Evolutionary conservation across 1,284 basidiomycete genomes (phyloP), one percentile per base, ranked within the genome.

Genomic region (Microbotryum intermedium): DNA sequence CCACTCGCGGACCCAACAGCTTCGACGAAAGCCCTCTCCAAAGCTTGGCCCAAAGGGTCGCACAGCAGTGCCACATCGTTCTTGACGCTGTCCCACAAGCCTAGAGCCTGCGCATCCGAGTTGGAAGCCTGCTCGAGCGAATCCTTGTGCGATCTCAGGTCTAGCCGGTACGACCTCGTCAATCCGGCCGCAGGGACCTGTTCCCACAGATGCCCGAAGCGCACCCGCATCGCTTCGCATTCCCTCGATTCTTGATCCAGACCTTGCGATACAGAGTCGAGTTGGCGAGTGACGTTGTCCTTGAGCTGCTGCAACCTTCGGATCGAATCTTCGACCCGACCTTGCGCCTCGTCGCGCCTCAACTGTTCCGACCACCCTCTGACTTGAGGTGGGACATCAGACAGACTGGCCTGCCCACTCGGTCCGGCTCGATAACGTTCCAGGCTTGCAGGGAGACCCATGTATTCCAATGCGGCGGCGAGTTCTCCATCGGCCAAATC

Each of bases 171-270:
- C 1, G 80, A 76, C 72, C 87, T 85, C 39, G 86, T 88, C 63
- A 84, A 77, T 0, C 82, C 80, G 0, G 86, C 84, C 1, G 86
- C 86, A 0, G 94, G 94, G n/a, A 83, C 81, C 74, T 97, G 94
- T 9, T 85, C 86, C 85, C 91, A 98, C 45, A 83, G 74, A 69
- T 92, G 87, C 39, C 87, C 87, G 74, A 90, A 91, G 74, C 88
- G 86, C 60, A 93, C 79, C 68, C 76, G 70, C 42, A 71, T 69
- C 45, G 70, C 67, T 59, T 78, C 77, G 69, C 76, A 77, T 34
- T 74, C 73, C 26, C 75, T 67, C 46, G 70, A 69, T 57, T 78
- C 77, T 9, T 65, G 70, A 49, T 72, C 72, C 13, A 95, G 54
- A 25, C 60, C 62, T 0, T 28, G 18, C 16, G 58, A 28, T 11